These are phyloP conservation scores for Triglochin maritima DNA, from an alignment of 106 monocot species.

Conservation along the genomic window DNA sequence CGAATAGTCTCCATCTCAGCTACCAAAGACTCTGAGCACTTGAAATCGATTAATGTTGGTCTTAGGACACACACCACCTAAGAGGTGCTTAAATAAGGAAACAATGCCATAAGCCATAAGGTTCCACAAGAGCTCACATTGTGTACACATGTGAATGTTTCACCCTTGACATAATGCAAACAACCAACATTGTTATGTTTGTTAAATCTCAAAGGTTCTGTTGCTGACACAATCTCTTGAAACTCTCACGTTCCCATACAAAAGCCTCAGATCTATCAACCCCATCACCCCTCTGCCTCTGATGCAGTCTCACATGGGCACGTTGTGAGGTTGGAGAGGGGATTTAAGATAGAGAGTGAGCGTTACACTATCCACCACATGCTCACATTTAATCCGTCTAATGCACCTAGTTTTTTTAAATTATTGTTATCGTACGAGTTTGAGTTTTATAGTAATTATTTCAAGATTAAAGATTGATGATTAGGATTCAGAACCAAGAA, in stretches of 20 bases:
- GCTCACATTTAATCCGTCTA: not conserved
- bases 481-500: too few relatives aligned
- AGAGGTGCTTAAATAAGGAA: not conserved
- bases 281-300: not conserved
- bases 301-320: not conserved
- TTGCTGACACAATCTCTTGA: not conserved
- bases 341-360: not conserved
- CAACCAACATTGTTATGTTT: too few relatives aligned
- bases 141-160: too few relatives aligned
- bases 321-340: not conserved
- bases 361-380: conserved; percentile 1
- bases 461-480: too few relatives aligned
- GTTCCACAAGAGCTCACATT: not conserved
- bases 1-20: not conserved
- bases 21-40: not conserved
- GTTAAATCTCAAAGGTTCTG: not conserved
- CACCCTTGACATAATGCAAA: too few relatives aligned
- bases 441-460: too few relatives aligned
- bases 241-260: not conserved
- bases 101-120: not conserved
- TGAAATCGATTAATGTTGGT: not conserved
- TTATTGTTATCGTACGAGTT: too few relatives aligned
- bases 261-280: not conserved
- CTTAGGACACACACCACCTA: not conserved
- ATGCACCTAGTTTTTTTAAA: not conserved